Evolutionary conservation across 1,284 basidiomycete genomes (phyloP).

Genomic region (Melampsora americana): DNA sequence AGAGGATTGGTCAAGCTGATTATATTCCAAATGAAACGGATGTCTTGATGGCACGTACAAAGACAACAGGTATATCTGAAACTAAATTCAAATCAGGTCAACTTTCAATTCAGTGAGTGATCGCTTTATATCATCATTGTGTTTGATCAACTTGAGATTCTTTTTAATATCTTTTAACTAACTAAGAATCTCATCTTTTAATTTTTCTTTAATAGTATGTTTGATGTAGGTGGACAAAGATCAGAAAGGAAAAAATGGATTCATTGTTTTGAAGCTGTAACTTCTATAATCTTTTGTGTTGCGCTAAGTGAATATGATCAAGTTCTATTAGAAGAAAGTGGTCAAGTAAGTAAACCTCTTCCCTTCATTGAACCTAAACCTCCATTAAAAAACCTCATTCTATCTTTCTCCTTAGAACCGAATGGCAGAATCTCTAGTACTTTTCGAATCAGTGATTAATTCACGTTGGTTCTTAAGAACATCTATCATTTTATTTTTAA

Average conservation of each 20-base stretch:
- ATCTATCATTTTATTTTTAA: slow-evolving; percentile 86
- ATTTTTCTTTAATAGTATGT: slow-evolving; percentile 61
- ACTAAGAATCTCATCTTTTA: neutral
- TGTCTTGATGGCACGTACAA: slow-evolving; percentile 80
- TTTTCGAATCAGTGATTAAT: slow-evolving; percentile 95
- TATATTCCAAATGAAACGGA: slow-evolving; percentile 87
- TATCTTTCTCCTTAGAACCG: slow-evolving; percentile 68
- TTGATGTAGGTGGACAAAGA: slow-evolving; percentile 86
- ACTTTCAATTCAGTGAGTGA: slow-evolving; percentile 58
- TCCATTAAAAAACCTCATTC: too few relatives aligned
- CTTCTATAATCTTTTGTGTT: slow-evolving; percentile 61
- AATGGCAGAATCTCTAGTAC: slow-evolving; percentile 86
- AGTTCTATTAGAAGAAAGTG: slow-evolving; percentile 51
- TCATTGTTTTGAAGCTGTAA: slow-evolving; percentile 59
- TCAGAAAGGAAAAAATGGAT: slow-evolving; percentile 73
- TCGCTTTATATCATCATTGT: too few relatives aligned
- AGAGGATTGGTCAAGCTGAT: slow-evolving; percentile 71
- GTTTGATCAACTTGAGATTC: too few relatives aligned
- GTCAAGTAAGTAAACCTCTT: slow-evolving; percentile 45
- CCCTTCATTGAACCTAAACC: neutral
- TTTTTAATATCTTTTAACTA: too few relatives aligned
- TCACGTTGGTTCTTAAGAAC: slow-evolving; percentile 94
- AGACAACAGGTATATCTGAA: slow-evolving; percentile 90
- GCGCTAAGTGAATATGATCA: slow-evolving; percentile 53
- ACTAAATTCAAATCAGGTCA: slow-evolving; percentile 61